Base-by-base conservation (phyloP, 2,329 filamentous ascomycete genomes). In the Cordyceps cateniannulata region DNA sequence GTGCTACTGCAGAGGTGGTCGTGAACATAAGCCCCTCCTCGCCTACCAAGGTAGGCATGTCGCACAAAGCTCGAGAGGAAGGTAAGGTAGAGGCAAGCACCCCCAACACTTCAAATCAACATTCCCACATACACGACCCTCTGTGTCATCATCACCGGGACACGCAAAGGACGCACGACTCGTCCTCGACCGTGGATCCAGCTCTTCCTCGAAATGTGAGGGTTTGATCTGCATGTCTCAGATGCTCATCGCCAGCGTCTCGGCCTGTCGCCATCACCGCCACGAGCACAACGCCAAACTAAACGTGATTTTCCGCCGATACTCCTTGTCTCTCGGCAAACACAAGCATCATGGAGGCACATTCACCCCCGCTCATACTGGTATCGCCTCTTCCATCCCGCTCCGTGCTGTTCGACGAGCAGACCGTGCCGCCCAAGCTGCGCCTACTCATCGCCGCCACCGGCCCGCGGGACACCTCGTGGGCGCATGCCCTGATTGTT, bases 391-490 rank as follows among this genome's bases (percentile, higher is more conserved):
- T 49, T 29, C 65, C 69, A 16, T 73, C 74, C 32, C 72, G 68
- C 20, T 72, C 73, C 44, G 76, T 75, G 7, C 69, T 76, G 59
- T 65, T 69, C 63, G 75, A 78, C 42, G 71, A 71, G 66, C 69
- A 69, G 14, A 62, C 68, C 5, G 69, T 70, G 63, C 71, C 73
- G 63, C 77, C 73, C 65, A 83, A 82, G 65, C 74, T 87, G 32
- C 82, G 79, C 63, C 80, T 90, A 60, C 81, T 90, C 38, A 79
- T 90, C 40, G 85, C 85, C 62, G 82, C 87, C 61, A 87, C 87
- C 66, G 86, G 87, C 62, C 79, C 82, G 51, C 80, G 82, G 60
- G 85, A 88, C 67, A 82, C 85, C 32, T 84, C 85, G 49, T 87
- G 84, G 74, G 86, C 86, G 57, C 82, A 87, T 69, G 78, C 85